Percentiles rank a stretch among this genome's conserved stretches.
Evolutionary conservation across 202 grass and related monocot species (phyloP).

Genomic region (Setaria italica): DNA sequence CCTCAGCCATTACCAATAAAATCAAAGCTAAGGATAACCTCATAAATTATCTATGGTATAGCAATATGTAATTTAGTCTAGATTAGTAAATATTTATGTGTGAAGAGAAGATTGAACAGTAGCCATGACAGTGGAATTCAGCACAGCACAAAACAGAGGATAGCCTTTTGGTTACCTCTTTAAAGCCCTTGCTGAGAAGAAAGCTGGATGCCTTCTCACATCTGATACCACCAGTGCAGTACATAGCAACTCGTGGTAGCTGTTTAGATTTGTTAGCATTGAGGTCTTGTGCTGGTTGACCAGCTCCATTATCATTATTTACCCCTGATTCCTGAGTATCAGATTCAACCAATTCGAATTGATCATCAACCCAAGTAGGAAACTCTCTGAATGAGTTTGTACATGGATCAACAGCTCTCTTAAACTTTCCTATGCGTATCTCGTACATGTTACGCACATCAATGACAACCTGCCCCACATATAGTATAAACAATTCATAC

Average conservation of each 20-base stretch:
- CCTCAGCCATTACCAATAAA: neutral
- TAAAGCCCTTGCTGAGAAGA: constrained; percentile 91
- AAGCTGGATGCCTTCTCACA: constrained; percentile 99
- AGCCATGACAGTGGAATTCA: constrained; percentile 25
- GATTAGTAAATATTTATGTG: neutral
- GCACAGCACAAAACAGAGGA: constrained; percentile 6
- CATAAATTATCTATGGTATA: constrained; percentile 18
- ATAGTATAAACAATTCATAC: constrained; percentile 13
- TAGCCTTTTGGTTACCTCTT: constrained; percentile 63
- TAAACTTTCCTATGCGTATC: constrained; percentile 94
- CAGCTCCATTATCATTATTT: constrained; percentile 24
- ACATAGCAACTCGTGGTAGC: constrained; percentile 95
- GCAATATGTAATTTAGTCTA: neutral
- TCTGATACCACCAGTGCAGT: constrained; percentile 97
- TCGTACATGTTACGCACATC: constrained; percentile 98
- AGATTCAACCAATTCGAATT: constrained; percentile 68
- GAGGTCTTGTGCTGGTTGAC: neutral
- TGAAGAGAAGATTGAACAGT: neutral
- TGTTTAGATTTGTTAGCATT: constrained; percentile 38
- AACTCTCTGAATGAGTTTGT: constrained; percentile 90
- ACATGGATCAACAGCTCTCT: constrained; percentile 81
- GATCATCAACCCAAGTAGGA: constrained; percentile 76
- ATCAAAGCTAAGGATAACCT: neutral
- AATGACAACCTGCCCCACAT: constrained; percentile 74
- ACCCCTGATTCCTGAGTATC: constrained; percentile 27